phyloP scores from a whole-genome alignment of 2,329 filamentous ascomycete species.

The Tolypocladium endophyticum region DNA sequence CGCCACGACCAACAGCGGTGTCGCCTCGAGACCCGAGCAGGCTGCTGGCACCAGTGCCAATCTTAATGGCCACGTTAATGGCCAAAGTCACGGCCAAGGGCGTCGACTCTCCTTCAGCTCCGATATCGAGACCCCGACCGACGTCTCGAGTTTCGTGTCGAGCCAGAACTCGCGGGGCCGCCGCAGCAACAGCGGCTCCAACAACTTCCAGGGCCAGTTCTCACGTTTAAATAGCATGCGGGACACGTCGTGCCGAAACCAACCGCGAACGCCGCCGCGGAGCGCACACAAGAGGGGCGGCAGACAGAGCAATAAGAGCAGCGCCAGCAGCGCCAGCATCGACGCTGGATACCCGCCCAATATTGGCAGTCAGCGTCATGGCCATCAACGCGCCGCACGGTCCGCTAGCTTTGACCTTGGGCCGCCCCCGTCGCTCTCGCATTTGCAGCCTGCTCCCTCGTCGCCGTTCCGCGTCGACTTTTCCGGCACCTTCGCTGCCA shows the following conservation, averaged over 20 bases:
- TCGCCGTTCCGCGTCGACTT: constrained; percentile 37
- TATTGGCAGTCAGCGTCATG: constrained; percentile 45
- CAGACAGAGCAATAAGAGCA: constrained; percentile 64
- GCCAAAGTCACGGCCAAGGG: constrained; percentile 8
- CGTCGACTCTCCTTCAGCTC: constrained; percentile 48
- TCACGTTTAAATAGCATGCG: constrained; percentile 55
- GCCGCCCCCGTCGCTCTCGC: constrained; percentile 12
- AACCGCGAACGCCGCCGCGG: constrained; percentile 30
- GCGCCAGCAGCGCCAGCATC: constrained; percentile 50
- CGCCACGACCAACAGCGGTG: background rate
- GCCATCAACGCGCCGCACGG: constrained; percentile 31
- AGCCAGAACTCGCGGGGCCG: constrained; percentile 45
- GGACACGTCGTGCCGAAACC: constrained; percentile 27
- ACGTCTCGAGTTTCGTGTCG: constrained; percentile 44
- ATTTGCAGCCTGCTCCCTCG: constrained; percentile 14
- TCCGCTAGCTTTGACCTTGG: constrained; percentile 69
- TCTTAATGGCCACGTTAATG: background rate
- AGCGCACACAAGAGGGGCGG: constrained; percentile 39
- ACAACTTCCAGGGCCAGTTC: constrained; percentile 52
- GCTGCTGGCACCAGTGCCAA: background rate
- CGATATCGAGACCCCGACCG: constrained; percentile 45
- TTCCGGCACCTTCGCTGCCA: constrained; percentile 31
- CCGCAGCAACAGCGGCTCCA: constrained; percentile 73
- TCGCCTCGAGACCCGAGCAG: background rate
- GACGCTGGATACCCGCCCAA: constrained; percentile 49